Percentiles rank a stretch among this genome's conserved stretches.
These are phyloP conservation scores for Grosmannia huntii DNA, from an alignment of 2,329 filamentous ascomycete species.

Conservation along the genomic window DNA sequence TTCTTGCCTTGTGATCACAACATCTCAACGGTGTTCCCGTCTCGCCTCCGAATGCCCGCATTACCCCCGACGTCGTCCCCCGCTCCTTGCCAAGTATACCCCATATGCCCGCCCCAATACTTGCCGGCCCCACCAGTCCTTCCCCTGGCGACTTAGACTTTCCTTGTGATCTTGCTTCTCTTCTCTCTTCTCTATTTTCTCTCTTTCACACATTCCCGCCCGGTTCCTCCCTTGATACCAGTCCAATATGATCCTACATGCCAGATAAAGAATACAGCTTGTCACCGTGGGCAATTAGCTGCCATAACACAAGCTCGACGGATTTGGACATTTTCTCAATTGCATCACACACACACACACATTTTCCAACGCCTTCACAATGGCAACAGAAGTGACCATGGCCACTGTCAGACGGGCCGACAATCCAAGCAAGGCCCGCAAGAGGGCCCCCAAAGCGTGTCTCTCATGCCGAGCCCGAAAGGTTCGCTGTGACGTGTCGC, in stretches of 20 bases:
- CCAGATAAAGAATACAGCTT: not conserved
- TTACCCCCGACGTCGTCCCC: not conserved
- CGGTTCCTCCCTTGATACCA: not conserved
- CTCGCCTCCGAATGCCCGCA: not conserved
- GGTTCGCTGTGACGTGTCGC: conserved; percentile 34
- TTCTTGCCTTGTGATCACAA: not conserved
- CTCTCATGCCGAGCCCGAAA: conserved; percentile 38
- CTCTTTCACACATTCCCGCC: not conserved
- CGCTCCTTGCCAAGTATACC: not conserved
- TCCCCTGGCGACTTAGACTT: not conserved
- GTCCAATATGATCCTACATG: not conserved
- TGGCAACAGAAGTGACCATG: not conserved
- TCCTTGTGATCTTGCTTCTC: no score
- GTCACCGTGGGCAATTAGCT: no score
- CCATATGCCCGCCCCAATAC: not conserved
- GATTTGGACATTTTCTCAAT: no score
- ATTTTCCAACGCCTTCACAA: not conserved
- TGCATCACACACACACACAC: no score
- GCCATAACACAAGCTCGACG: no score
- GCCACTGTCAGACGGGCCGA: conserved; percentile 24
- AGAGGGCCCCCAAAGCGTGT: conserved; percentile 37
- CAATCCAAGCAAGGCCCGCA: conserved; percentile 31
- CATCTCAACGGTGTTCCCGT: not conserved
- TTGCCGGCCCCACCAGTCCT: not conserved
- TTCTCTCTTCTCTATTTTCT: not conserved